Evolutionary conservation across 108 stramenopile species (phyloP).

Genomic region (Cyclotella baltica): DNA sequence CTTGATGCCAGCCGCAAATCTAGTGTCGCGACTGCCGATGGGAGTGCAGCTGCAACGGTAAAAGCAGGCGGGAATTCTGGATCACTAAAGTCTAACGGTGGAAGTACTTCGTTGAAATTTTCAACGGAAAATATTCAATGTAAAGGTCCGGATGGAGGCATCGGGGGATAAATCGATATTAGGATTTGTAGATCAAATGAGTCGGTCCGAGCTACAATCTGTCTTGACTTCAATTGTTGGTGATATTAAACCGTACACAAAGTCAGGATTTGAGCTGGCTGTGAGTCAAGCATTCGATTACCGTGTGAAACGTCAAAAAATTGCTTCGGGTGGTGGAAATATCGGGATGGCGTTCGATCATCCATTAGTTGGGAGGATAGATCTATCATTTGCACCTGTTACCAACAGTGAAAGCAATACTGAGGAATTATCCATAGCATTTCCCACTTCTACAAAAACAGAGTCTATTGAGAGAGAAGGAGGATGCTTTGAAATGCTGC

Average conservation of each 20-base stretch:
- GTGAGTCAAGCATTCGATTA: background rate
- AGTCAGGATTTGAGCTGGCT: background rate
- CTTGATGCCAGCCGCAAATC: background rate
- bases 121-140: background rate
- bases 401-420: background rate
- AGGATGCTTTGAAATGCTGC: background rate
- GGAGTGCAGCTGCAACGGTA: background rate
- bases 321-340: background rate
- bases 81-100: background rate
- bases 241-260: background rate
- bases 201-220: background rate
- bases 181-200: background rate
- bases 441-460: background rate
- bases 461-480: background rate
- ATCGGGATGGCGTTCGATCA: background rate
- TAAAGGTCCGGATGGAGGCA: background rate
- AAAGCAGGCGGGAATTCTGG: background rate
- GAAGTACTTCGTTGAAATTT: background rate
- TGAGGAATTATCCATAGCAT: background rate
- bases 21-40: background rate
- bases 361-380: background rate
- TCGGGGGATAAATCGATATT: background rate
- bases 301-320: background rate
- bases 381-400: background rate
- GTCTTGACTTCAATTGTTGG: conserved; percentile 9